Conservation (phyloP, 306 rosid genomes). For the Mimosa pudica region DNA sequence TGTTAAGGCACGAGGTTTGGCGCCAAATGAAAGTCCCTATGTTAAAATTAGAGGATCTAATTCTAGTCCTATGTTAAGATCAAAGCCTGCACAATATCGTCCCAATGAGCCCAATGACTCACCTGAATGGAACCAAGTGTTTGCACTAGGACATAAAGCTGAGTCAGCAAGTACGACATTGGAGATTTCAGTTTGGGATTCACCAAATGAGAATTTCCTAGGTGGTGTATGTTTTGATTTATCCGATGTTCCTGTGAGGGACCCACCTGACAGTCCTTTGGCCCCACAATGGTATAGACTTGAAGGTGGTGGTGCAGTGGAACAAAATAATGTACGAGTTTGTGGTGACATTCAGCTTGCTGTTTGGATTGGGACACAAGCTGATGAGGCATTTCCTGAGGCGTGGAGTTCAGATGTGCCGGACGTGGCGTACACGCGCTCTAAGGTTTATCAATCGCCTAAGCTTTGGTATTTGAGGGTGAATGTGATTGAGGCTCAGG, state of each 20-base stretch:
- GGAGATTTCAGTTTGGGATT: slow-evolving; percentile 77
- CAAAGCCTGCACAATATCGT: slow-evolving; percentile 56
- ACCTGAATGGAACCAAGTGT: slow-evolving; percentile 85
- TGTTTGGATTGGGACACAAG: slow-evolving; percentile 55
- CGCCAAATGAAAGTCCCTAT: slow-evolving; percentile 54
- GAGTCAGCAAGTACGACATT: slow-evolving; percentile 56
- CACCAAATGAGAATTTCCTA: slow-evolving; percentile 58
- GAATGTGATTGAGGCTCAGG: slow-evolving; percentile 48
- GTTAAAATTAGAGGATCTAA: slow-evolving; percentile 56
- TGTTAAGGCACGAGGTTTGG: slow-evolving; percentile 72
- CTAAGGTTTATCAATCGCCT: slow-evolving; percentile 56
- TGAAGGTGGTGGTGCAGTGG: slow-evolving; percentile 46
- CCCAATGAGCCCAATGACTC: slow-evolving; percentile 67
- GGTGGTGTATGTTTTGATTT: slow-evolving; percentile 78
- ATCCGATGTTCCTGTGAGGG: slow-evolving; percentile 52
- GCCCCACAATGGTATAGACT: slow-evolving; percentile 61
- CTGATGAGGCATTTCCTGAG: slow-evolving; percentile 51
- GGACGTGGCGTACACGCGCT: slow-evolving; percentile 47
- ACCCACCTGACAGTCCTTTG: slow-evolving; percentile 53
- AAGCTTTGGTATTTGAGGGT: slow-evolving; percentile 54
- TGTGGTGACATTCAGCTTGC: slow-evolving; percentile 52
- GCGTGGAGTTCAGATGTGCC: slow-evolving; percentile 52
- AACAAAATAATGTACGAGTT: slow-evolving; percentile 37
- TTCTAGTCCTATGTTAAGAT: slow-evolving; percentile 45
- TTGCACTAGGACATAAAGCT: slow-evolving; percentile 57